Evolutionary conservation across 2,329 filamentous ascomycete species (phyloP).

Genomic region (Venturia asperata): DNA sequence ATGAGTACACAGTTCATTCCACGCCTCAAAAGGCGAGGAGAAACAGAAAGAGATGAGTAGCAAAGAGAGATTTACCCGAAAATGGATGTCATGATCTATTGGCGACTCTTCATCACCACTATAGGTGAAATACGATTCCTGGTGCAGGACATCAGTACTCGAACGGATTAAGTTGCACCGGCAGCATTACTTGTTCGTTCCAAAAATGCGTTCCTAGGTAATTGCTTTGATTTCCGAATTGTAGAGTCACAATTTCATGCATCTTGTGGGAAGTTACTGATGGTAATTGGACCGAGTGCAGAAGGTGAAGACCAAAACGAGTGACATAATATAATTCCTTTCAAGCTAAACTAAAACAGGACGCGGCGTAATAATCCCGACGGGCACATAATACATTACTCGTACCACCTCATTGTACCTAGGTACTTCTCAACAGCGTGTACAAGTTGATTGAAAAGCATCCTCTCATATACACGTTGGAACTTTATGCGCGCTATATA

Average conservation of each 20-base stretch:
- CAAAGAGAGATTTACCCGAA: conserved; percentile 33
- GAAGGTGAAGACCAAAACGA: background rate
- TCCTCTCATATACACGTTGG: background rate
- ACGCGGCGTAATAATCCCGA: too few species aligned
- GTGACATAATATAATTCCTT: background rate
- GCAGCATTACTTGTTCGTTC: conserved; percentile 68
- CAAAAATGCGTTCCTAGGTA: conserved; percentile 95
- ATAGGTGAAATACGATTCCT: conserved; percentile 99
- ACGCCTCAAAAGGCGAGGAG: background rate
- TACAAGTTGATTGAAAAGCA: background rate
- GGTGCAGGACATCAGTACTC: conserved; percentile 14
- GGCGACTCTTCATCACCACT: conserved; percentile 57
- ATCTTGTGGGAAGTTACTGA: conserved; percentile 44
- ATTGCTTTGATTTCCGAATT: conserved; percentile 88
- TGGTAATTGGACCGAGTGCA: too few species aligned
- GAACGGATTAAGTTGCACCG: background rate
- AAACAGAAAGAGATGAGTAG: background rate
- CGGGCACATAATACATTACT: background rate
- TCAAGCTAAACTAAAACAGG: background rate
- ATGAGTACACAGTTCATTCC: background rate
- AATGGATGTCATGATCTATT: conserved; percentile 81
- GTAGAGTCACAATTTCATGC: conserved; percentile 92
- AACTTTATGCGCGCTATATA: background rate
- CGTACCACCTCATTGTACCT: too few species aligned
- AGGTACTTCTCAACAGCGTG: background rate